phyloP scores from a whole-genome alignment of 1,284 basidiomycete species.

The Schizophyllum commune region DNA sequence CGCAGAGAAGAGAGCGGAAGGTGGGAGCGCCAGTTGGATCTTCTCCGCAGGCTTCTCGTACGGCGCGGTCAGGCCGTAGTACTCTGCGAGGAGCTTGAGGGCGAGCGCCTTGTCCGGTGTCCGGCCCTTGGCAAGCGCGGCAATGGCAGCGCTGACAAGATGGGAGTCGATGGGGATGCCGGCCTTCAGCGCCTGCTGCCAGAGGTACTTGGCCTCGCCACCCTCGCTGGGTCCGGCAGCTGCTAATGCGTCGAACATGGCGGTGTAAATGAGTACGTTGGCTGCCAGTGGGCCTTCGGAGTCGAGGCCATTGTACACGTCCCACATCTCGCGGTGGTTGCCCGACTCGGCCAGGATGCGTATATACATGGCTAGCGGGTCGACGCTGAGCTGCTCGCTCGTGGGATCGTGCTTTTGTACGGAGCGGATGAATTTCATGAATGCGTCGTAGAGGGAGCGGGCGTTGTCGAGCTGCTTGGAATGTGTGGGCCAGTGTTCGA shows the following conservation, averaged over 20 bases:
- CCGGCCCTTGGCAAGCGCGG: slow-evolving; percentile 45
- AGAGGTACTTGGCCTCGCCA: slow-evolving; percentile 56
- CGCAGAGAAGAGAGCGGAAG: slow-evolving; percentile 41
- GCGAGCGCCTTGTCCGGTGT: slow-evolving; percentile 52
- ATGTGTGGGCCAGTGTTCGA: slow-evolving; percentile 49
- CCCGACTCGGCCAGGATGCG: slow-evolving; percentile 51
- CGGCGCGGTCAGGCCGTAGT: slow-evolving; percentile 48
- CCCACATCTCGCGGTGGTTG: slow-evolving; percentile 56
- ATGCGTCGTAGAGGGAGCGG: slow-evolving; percentile 50
- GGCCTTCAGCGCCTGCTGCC: slow-evolving; percentile 52
- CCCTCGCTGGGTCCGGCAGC: slow-evolving; percentile 20
- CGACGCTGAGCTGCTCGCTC: slow-evolving; percentile 35
- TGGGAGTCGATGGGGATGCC: slow-evolving; percentile 44
- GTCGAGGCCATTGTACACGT: slow-evolving; percentile 61
- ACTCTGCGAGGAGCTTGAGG: slow-evolving; percentile 53
- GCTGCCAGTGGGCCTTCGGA: slow-evolving; percentile 48
- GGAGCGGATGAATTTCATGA: slow-evolving; percentile 37
- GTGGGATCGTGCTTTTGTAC: slow-evolving; percentile 39
- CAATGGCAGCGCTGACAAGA: slow-evolving; percentile 41
- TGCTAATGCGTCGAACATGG: slow-evolving; percentile 50
- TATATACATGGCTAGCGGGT: slow-evolving; percentile 52
- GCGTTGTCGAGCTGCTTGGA: slow-evolving; percentile 53
- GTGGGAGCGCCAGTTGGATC: slow-evolving; percentile 27
- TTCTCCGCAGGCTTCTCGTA: slow-evolving; percentile 31
- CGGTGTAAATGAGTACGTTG: slow-evolving; percentile 47